Conservation (phyloP, 2,329 filamentous ascomycete genomes). For the Fusarium sulawesiense region DNA sequence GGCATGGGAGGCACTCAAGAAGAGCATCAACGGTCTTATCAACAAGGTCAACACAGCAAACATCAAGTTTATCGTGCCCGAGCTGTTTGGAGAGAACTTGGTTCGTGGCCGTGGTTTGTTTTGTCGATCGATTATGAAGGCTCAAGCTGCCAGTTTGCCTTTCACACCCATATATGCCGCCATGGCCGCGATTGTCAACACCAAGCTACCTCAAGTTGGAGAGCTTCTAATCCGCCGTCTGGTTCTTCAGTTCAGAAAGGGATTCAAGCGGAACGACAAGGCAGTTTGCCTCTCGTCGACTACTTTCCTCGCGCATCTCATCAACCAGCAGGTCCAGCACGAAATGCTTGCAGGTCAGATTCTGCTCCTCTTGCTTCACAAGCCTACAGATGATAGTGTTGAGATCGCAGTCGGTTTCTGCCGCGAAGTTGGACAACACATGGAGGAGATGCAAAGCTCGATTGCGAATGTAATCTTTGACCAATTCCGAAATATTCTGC, state of each 20-base stretch:
- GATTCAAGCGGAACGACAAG: slow-evolving; percentile 96
- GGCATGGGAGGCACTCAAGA: slow-evolving; percentile 99
- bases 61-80: slow-evolving; percentile 96
- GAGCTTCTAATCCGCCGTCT: slow-evolving; percentile 88
- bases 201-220: slow-evolving; percentile 93
- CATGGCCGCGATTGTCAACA: slow-evolving; percentile 97
- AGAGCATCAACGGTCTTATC: slow-evolving; percentile 97
- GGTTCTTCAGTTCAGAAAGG: slow-evolving; percentile 93
- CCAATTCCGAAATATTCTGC: slow-evolving; percentile 92
- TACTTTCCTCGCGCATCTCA: slow-evolving; percentile 93
- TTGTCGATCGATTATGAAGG: slow-evolving; percentile 97
- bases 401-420: slow-evolving; percentile 96
- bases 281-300: slow-evolving; percentile 92
- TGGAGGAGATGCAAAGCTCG: slow-evolving; percentile 93
- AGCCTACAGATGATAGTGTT: slow-evolving; percentile 96
- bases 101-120: slow-evolving; percentile 91
- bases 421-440: slow-evolving; percentile 89
- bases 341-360: slow-evolving; percentile 96
- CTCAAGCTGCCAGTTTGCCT: slow-evolving; percentile 92
- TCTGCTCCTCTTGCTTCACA: slow-evolving; percentile 88
- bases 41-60: slow-evolving; percentile 99
- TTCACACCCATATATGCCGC: slow-evolving; percentile 97
- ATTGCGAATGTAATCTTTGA: slow-evolving; percentile 94
- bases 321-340: slow-evolving; percentile 95
- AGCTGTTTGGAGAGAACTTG: slow-evolving; percentile 94